Evolutionary conservation across 2,329 filamentous ascomycete genomes (phyloP), one percentile per base, ranked within the genome.

Genomic region (Pseudocercospora fuligena): DNA sequence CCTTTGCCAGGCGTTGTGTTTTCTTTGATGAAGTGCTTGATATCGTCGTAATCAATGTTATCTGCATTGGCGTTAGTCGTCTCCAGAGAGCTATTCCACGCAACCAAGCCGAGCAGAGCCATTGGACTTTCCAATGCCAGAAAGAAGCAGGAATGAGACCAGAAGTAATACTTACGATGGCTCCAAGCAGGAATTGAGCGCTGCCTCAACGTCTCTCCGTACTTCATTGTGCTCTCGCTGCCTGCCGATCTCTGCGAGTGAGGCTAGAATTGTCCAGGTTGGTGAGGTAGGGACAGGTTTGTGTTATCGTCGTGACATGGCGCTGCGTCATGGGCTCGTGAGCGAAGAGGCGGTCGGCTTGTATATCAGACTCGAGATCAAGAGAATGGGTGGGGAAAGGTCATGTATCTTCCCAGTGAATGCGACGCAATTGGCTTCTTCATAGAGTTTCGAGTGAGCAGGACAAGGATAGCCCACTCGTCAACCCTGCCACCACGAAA

Each of bases 31-130:
- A 92, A 85, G 78, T 92, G 86, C 80, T 96, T 96, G 70, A 96
- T 86, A 58, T 91, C 91, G 78, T 94, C 92, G 83, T 96, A 96
- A 79, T 95, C 92, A 79, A 96, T 88, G 79, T 96, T 95, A 78
- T 94, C 90, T 92, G 77, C 36, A 47, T 47, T 61, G 16, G 57
- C 61, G 31, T 59, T 46, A 64, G 66, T 61, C 33, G 60, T 29
- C 40, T 57, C 57, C 51, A 40, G 47, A 29, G 49, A 25, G n/a
- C 58, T 23, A 61, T 36, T 67, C 27, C 36, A 56, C 36, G 19
- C 53, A 21, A 43, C n/a, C 62, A 60, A 49, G 40, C 61, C 67
- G 31, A 65, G 62, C 19, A 47, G 60, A 63, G 64, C 40, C 61
- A 60, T 64, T 58, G 53, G 31, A 31, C 31, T 19, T 11, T 25